Percentiles rank a stretch among this genome's conserved stretches.
These are phyloP conservation scores for Peniophora sp. DNA, from an alignment of 1,284 basidiomycete species.

Conservation along the genomic window DNA sequence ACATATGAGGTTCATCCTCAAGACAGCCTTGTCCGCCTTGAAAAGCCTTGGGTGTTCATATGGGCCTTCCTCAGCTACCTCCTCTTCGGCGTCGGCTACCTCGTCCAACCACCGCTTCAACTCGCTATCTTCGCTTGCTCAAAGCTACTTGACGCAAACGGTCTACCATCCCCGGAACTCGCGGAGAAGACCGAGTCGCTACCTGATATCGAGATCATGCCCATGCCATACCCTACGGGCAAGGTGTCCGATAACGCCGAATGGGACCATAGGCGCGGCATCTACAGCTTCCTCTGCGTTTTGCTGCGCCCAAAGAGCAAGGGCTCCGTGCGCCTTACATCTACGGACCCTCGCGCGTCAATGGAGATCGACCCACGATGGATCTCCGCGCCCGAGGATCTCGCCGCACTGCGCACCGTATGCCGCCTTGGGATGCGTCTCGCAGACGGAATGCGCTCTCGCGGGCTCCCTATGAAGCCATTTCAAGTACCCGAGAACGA, in stretches of 20 bases:
- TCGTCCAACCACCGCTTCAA: conserved; percentile 17
- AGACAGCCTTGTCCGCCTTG: conserved; percentile 18
- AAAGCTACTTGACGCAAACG: conserved; percentile 10
- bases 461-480: conserved; percentile 17
- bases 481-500: conserved; percentile 16
- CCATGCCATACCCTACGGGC: conserved; percentile 3
- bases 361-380: conserved; percentile 31
- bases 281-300: conserved; percentile 15
- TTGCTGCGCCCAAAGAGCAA: conserved; percentile 16
- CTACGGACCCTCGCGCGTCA: conserved; percentile 25
- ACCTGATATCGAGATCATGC: conserved; percentile 23
- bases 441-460: conserved; percentile 21
- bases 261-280: conserved; percentile 8
- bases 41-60: conserved; percentile 18
- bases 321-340: conserved; percentile 23
- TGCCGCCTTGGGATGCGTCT: conserved; percentile 31
- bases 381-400: conserved; percentile 25
- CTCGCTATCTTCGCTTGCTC: conserved; percentile 14
- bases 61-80: conserved; percentile 13
- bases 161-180: neutral
- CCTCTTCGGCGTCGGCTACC: conserved; percentile 19
- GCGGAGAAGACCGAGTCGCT: conserved; percentile 1
- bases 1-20: conserved; percentile 16
- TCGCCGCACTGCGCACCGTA: conserved; percentile 26
- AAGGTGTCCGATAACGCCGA: neutral